A percentile compares a stretch with the other conserved stretches of the same genome.
phyloP scores from a whole-genome alignment of 768 basidiomycete genomes.

The Leccinum boreale region DNA sequence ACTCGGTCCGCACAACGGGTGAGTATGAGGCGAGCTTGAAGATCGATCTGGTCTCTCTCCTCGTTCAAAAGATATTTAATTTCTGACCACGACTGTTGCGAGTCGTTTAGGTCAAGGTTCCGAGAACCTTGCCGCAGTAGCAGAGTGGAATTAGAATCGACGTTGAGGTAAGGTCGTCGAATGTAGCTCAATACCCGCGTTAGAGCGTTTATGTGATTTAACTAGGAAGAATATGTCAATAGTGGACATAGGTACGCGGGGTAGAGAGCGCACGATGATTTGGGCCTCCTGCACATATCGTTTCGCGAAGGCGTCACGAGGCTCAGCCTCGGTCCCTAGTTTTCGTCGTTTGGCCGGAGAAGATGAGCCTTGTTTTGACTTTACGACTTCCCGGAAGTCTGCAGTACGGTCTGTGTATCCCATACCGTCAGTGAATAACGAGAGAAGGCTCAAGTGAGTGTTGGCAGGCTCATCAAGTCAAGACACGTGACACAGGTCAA shows the following conservation, averaged over 20 bases:
- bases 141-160: conserved; percentile 58
- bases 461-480: neutral
- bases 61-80: conserved; percentile 78
- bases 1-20: conserved; percentile 84
- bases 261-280: conserved; percentile 47
- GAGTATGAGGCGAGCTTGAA: conserved; percentile 84
- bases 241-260: neutral
- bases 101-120: conserved; percentile 52
- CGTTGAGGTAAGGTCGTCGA: conserved; percentile 83
- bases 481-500: conserved; percentile 22
- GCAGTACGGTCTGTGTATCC: conserved; percentile 56
- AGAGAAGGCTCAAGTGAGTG: neutral
- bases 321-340: conserved; percentile 34
- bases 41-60: conserved; percentile 94
- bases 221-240: conserved; percentile 36
- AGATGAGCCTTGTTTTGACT: conserved; percentile 41
- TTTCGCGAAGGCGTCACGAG: conserved; percentile 49
- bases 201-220: conserved; percentile 70
- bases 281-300: conserved; percentile 76
- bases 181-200: conserved; percentile 71
- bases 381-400: conserved; percentile 54
- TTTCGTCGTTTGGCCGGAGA: conserved; percentile 54
- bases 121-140: conserved; percentile 48
- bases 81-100: conserved; percentile 55
- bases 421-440: conserved; percentile 37